Base-by-base conservation (phyloP, 2,329 filamentous ascomycete species). In the Fusarium floridanum region DNA sequence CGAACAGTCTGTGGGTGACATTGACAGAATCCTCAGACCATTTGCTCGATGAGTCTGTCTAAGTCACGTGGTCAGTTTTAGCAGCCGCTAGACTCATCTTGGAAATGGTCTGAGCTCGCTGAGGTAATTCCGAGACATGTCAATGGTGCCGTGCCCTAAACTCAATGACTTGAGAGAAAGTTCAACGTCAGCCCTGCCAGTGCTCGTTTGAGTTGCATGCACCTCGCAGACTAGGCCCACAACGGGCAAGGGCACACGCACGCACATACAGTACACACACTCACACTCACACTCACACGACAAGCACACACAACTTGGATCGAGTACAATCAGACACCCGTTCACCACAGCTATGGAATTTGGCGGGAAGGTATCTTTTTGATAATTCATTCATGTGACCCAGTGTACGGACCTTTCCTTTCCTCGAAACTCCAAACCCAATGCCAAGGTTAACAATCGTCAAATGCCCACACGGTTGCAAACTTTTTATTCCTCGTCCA, bases 401-500 rank as follows among this genome's bases (percentile, higher is more conserved):
- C 78, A 79, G 74, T 76, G 73, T 77, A 80, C 68, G 77, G 81
- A 81, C 76, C 78, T 74, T 80, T 76, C 79, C 77, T 77, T 82
- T 80, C 80, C 79, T 75, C 74, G 77, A 78, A 84, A 84, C 82
- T 83, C 83, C 82, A 78, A 79, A 83, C 78, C 81, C 81, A 82
- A 82, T 80, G 78, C 78, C 72, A 78, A 78, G 76, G 77, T 71
- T 74, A 76, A 78, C 77, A 77, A 80, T 74, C 73, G 68, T 80
- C 77, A 78, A 68, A 78, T 77, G 74, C 71, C 72, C 70, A 75
- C 75, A 69, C 77, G 72, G 69, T 70, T 72, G 73, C 64, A 66
- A 76, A 73, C 70, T 77, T 76, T 78, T 82, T 84, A 83, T 75
- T 84, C 82, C 77, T 89, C 85, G 72, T 85, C 86, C 81, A 89